Evolutionary conservation across 2,329 filamentous ascomycete genomes (phyloP).

Genomic region (Mariannaea sp.): DNA sequence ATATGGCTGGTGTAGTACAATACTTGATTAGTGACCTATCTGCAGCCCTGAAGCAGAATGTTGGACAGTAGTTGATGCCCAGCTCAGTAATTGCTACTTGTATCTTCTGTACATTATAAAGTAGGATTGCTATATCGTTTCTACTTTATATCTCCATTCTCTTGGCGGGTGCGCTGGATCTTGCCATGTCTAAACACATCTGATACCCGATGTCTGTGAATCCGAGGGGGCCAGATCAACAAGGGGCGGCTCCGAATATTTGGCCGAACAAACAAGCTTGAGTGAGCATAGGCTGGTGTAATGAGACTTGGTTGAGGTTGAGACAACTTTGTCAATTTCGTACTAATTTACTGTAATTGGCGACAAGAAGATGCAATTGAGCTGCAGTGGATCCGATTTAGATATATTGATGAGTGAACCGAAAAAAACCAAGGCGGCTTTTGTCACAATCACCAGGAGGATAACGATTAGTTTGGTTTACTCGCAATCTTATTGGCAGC

Average conservation of each 20-base stretch:
- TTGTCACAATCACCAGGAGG: neutral
- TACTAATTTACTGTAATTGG: slow-evolving; percentile 13
- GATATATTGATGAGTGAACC: neutral
- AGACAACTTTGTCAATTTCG: slow-evolving; percentile 14
- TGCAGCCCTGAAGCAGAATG: too few species aligned
- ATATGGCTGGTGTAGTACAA: neutral
- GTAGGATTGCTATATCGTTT: too few species aligned
- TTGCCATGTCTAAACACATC: too few species aligned
- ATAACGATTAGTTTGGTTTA: neutral
- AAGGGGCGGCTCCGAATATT: slow-evolving; percentile 1
- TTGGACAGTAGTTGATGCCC: too few species aligned
- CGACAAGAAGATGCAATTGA: slow-evolving; percentile 24
- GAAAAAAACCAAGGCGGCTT: neutral
- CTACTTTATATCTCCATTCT: too few species aligned
- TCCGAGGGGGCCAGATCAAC: too few species aligned
- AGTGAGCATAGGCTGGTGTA: neutral
- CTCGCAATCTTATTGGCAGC: too few species aligned
- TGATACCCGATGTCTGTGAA: too few species aligned
- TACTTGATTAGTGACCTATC: neutral
- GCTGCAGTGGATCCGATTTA: slow-evolving; percentile 12
- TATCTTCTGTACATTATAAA: too few species aligned
- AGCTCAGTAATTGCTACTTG: too few species aligned
- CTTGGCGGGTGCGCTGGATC: too few species aligned
- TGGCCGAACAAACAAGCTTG: slow-evolving; percentile 16
- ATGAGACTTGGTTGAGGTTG: slow-evolving; percentile 9